Percentiles rank a stretch among this genome's conserved stretches.
Conservation (phyloP, 2,329 filamentous ascomycete species). For the Sporothrix dimorphospora region DNA sequence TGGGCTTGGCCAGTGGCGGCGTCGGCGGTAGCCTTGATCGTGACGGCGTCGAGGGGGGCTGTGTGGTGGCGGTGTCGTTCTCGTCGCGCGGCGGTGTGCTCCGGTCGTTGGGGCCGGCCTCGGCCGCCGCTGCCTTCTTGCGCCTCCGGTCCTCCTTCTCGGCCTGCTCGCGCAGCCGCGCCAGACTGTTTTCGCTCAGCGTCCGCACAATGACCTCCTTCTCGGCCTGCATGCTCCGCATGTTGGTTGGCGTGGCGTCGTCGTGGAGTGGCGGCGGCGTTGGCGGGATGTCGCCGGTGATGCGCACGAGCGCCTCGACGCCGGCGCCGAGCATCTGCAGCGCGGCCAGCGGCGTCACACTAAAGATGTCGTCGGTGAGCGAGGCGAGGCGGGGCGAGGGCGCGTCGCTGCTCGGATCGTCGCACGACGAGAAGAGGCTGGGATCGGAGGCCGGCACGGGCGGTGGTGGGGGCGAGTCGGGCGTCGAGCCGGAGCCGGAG, state of each 20-base stretch:
- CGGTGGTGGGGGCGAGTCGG: conserved; percentile 44
- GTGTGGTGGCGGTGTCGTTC: conserved; percentile 3
- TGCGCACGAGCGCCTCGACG: conserved; percentile 70
- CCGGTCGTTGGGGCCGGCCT: background rate
- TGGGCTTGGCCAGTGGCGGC: conserved; percentile 32
- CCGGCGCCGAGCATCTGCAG: conserved; percentile 77
- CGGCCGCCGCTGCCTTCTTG: background rate
- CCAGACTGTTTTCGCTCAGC: conserved; percentile 59
- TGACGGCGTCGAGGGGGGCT: background rate
- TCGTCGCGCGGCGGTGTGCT: conserved; percentile 29
- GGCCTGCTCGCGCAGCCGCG: conserved; percentile 49
- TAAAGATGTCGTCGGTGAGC: conserved; percentile 67
- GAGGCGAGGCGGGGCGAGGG: conserved; percentile 33
- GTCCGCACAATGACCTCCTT: conserved; percentile 63
- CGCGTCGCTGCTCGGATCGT: conserved; percentile 16
- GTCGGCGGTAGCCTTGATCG: conserved; percentile 30
- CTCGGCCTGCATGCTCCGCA: conserved; percentile 65
- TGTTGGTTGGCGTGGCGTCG: conserved; percentile 58
- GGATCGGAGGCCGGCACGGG: conserved; percentile 48
- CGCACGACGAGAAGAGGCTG: conserved; percentile 35
- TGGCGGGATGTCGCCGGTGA: conserved; percentile 77
- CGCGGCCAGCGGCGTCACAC: conserved; percentile 71
- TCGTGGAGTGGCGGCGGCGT: conserved; percentile 71
- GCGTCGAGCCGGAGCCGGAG: background rate
- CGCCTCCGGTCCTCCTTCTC: conserved; percentile 41